These are phyloP conservation scores for Talaromyces piceae DNA, from an alignment of 2,329 filamentous ascomycete genomes.

Conservation along the genomic window DNA sequence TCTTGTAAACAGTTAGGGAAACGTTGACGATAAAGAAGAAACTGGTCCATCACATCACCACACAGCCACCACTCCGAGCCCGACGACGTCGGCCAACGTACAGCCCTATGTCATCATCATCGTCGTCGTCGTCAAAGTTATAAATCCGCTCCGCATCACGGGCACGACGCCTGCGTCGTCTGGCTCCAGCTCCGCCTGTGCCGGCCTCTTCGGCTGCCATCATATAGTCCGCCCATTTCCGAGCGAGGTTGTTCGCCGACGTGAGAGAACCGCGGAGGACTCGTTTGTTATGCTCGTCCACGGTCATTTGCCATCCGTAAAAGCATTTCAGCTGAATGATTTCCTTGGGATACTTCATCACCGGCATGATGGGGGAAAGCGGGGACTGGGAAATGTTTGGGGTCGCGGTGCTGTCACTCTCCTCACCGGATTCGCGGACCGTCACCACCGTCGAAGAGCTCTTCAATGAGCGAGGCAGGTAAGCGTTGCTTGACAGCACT, in stretches of 20 bases:
- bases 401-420: constrained; percentile 14
- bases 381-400: constrained; percentile 11
- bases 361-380: background rate
- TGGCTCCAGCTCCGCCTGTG: constrained; percentile 49
- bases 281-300: constrained; percentile 85
- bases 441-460: constrained; percentile 23
- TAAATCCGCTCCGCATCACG: constrained; percentile 75
- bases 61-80: constrained; percentile 57
- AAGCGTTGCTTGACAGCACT: constrained; percentile 76
- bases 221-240: constrained; percentile 93
- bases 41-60: constrained; percentile 51
- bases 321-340: constrained; percentile 86
- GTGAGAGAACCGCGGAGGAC: constrained; percentile 69
- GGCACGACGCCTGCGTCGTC: constrained; percentile 67
- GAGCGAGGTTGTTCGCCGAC: constrained; percentile 70
- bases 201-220: constrained; percentile 81
- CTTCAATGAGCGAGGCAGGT: constrained; percentile 51
- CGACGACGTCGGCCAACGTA: constrained; percentile 49
- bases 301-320: constrained; percentile 90
- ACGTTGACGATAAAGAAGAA: too few species aligned
- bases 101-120: constrained; percentile 37
- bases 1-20: too few species aligned
- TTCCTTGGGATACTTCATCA: constrained; percentile 57
- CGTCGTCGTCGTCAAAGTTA: constrained; percentile 67
- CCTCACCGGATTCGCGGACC: constrained; percentile 23